Evolutionary conservation across 257 asterid species (phyloP).

Genomic region (Solanum infundibuliforme): DNA sequence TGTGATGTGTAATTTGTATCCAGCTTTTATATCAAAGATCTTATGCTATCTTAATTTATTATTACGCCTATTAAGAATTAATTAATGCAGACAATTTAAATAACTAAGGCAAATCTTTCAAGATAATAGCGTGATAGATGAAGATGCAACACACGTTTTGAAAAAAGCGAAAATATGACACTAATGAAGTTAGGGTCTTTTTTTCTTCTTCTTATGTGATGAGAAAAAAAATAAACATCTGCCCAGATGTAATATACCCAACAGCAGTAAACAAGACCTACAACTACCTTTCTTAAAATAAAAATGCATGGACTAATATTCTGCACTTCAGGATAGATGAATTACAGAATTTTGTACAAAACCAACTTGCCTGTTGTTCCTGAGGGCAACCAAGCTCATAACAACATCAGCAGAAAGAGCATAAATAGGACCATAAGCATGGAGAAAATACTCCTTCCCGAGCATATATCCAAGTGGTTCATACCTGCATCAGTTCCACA

Average conservation of each 20-base stretch:
- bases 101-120: not conserved
- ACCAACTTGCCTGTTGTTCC: conserved; percentile 71
- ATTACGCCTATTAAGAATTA: not conserved
- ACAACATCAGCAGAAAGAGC: conserved; percentile 95
- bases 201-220: not conserved
- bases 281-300: not conserved
- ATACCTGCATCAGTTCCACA: conserved; percentile 52
- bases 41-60: not conserved
- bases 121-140: not conserved
- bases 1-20: not conserved
- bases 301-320: not conserved
- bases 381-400: conserved; percentile 82
- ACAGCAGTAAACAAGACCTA: not conserved
- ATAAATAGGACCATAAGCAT: conserved; percentile 95
- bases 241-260: not conserved
- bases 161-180: not conserved
- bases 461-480: conserved; percentile 76
- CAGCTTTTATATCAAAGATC: not conserved
- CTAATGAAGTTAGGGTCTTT: not conserved
- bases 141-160: not conserved
- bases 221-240: not conserved
- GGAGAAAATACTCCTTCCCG: conserved; percentile 92
- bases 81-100: not conserved
- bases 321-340: not conserved
- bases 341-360: not conserved